Evolutionary conservation across 2,329 filamentous ascomycete genomes (phyloP), one percentile per base, ranked within the genome.

Genomic region (Colletotrichum phormii): DNA sequence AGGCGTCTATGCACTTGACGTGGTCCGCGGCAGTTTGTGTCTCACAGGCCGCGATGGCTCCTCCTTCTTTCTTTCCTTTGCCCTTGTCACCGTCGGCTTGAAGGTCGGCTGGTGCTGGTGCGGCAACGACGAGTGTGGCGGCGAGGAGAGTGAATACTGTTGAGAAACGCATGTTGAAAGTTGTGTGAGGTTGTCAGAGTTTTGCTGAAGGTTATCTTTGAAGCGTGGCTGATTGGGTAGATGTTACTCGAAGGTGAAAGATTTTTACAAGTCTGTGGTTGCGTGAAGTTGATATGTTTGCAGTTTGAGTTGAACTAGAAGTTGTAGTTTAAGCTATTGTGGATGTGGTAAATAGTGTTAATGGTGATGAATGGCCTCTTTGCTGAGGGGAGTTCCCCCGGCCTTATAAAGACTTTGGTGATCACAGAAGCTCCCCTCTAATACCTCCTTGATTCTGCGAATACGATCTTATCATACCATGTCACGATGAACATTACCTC

Each of bases 221-320:
- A 5, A 12, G 5, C 7, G 12, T 29, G 13, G 33, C 9, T 11
- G 13, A 5, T 15, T 15, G 18, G 22, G 2, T 35, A 13, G 31
- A 1, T 42, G 13, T 42, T 13, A 3, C 15, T 42, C 37, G 13
- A 42, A 33, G 31, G 2, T 42, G 0, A 15, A 13, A 18, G 37
- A 42, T 42, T 0, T 18, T 18, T 5, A 8, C 7, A 1, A 18
- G 37, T 18, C 0, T 49, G 18, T 22, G 1, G 0, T 49, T 7
- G 42, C 9, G 7, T 9, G 0, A 4, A 9, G 4, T 22, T 2
- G 8, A n/a, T n/a, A 1, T 22, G 18, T 4, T 49, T 49, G 42
- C 42, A 1, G 2, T 18, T n/a, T 46, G 18, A 11, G 3, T 49
- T 11, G 42, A 15, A 18, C 6, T 0, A 18, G 3, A 11, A 22